Conservation (phyloP, 192 early-diverging fungal species). For the Ambispora gerdemannii region DNA sequence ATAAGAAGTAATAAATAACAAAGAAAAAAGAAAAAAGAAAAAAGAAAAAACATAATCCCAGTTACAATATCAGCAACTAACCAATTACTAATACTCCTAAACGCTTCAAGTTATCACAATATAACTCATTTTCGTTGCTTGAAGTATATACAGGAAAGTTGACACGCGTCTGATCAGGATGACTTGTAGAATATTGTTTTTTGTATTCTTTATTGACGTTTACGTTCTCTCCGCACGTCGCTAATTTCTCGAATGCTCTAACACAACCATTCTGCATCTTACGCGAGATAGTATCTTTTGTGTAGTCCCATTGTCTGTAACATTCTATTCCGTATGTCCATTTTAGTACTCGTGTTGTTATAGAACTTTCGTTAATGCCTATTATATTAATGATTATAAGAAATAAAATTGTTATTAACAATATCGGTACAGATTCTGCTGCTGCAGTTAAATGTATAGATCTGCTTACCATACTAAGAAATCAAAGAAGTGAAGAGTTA, state of each 20-base stretch:
- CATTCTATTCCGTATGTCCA: constrained; percentile 8
- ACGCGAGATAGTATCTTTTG: background rate
- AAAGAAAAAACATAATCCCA: too few species aligned
- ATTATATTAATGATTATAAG: background rate
- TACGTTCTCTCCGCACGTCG: background rate
- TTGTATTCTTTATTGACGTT: constrained; percentile 6
- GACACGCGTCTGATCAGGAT: constrained; percentile 9
- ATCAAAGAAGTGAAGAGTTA: too few species aligned
- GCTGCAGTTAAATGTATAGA: too few species aligned
- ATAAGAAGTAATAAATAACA: background rate
- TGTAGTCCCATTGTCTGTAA: background rate
- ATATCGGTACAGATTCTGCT: too few species aligned
- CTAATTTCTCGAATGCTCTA: background rate
- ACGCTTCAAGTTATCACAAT: constrained; percentile 12
- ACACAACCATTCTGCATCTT: background rate
- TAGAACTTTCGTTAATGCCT: background rate
- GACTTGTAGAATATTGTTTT: background rate
- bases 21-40: background rate
- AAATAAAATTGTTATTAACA: background rate
- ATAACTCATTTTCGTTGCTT: background rate
- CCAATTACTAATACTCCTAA: constrained; percentile 3
- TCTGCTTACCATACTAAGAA: too few species aligned
- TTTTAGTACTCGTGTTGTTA: background rate
- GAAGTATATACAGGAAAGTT: constrained; percentile 12
- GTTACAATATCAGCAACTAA: too few species aligned